Evolutionary conservation across 2,329 filamentous ascomycete genomes (phyloP).

Genomic region (Alternaria metachromatica): DNA sequence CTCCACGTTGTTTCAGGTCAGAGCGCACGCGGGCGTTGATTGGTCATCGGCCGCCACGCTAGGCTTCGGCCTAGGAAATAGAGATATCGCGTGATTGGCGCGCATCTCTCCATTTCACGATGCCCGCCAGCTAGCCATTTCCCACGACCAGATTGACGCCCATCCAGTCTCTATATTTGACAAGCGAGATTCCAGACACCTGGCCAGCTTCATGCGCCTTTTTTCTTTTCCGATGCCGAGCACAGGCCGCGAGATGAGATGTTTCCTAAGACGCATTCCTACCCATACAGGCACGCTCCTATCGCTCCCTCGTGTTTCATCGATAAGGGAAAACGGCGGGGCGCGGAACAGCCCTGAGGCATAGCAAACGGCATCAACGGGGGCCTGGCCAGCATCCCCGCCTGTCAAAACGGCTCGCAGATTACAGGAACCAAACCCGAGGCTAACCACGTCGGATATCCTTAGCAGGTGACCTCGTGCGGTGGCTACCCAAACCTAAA

Average conservation of each 20-base stretch:
- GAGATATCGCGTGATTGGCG: slow-evolving; percentile 31
- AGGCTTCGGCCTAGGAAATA: slow-evolving; percentile 7
- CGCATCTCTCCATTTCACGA: slow-evolving; percentile 23
- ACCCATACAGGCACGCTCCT: background rate
- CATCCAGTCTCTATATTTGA: slow-evolving; percentile 33
- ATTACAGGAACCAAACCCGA: slow-evolving; percentile 19
- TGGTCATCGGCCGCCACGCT: slow-evolving; percentile 21
- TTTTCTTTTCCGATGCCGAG: background rate
- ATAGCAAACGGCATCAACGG: slow-evolving; percentile 2
- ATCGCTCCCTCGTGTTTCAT: slow-evolving; percentile 13
- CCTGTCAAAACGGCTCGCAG: slow-evolving; percentile 11
- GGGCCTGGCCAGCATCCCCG: slow-evolving; percentile 2
- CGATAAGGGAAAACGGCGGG: slow-evolving; percentile 5
- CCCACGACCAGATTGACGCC: slow-evolving; percentile 32
- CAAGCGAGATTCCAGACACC: slow-evolving; percentile 15
- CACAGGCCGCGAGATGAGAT: slow-evolving; percentile 3
- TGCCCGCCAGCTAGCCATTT: slow-evolving; percentile 2
- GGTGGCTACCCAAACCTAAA: slow-evolving; percentile 8
- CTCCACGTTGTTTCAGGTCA: slow-evolving; percentile 30
- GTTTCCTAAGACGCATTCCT: background rate
- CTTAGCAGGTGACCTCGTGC: background rate
- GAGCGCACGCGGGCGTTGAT: slow-evolving; percentile 20
- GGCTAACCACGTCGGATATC: slow-evolving; percentile 12
- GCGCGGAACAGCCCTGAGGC: slow-evolving; percentile 3
- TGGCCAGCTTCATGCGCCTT: slow-evolving; percentile 6